These are phyloP conservation scores for Zygoascus hellenicus DNA, from an alignment of 1,139 yeast genomes.

Conservation along the genomic window DNA sequence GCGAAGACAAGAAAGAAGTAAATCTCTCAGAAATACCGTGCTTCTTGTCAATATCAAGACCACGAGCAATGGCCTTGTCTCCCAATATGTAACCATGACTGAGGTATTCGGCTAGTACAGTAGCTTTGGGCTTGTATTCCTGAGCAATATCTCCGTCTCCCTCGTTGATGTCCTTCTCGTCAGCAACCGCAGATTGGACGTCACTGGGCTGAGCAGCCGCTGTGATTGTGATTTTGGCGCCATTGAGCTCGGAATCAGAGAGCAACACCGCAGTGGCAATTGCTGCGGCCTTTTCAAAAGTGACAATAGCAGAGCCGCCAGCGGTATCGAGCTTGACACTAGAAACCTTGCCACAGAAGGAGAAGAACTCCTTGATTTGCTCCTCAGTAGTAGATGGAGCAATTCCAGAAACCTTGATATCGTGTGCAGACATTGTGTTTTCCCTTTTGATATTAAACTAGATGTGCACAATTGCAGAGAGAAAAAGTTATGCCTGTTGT, in stretches of 20 bases:
- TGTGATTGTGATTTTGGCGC: constrained; percentile 46
- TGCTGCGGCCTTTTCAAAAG: constrained; percentile 56
- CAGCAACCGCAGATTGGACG: constrained; percentile 26
- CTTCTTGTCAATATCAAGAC: constrained; percentile 54
- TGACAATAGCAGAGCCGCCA: constrained; percentile 37
- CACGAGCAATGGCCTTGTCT: constrained; percentile 53
- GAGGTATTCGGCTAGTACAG: constrained; percentile 70
- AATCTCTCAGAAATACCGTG: constrained; percentile 58
- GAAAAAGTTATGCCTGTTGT: too few relatives aligned
- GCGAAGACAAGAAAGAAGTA: constrained; percentile 46
- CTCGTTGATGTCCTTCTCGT: constrained; percentile 13
- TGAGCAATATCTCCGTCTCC: constrained; percentile 50
- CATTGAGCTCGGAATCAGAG: constrained; percentile 69
- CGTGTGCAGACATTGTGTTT: constrained; percentile 9
- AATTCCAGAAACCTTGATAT: constrained; percentile 50
- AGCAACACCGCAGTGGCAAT: constrained; percentile 66
- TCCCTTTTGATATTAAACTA: too few relatives aligned
- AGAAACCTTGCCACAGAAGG: constrained; percentile 69
- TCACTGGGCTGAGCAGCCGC: constrained; percentile 27
- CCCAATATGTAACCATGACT: constrained; percentile 65
- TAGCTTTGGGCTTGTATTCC: constrained; percentile 72
- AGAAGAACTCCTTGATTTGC: constrained; percentile 62
- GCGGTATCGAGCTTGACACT: constrained; percentile 34
- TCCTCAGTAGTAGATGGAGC: constrained; percentile 49
- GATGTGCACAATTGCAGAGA: too few relatives aligned